phyloP scores from a whole-genome alignment of 345 rosid species.

The Conringia planisiliqua region DNA sequence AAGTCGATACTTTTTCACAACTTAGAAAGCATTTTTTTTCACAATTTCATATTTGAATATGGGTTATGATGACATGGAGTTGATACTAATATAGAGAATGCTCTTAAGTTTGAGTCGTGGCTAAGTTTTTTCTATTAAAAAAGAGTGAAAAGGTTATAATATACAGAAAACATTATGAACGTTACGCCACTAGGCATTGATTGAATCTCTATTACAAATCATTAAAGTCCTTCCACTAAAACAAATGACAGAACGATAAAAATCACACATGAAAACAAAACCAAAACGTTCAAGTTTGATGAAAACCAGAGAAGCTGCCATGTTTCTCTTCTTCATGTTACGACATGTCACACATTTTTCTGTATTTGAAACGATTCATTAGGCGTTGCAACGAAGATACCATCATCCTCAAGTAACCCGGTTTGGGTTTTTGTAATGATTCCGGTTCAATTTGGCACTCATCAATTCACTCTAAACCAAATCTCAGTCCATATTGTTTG shows the following conservation, averaged over 20 bases:
- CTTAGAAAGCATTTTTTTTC: not conserved
- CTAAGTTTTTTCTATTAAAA: not conserved
- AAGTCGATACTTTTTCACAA: not conserved
- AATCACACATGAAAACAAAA: not conserved
- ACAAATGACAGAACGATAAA: not conserved
- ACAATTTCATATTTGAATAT: not conserved
- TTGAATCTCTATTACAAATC: not conserved
- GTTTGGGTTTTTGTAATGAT: not conserved
- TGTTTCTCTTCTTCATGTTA: not conserved
- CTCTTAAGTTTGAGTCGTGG: not conserved
- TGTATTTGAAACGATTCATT: not conserved
- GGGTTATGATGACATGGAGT: not conserved
- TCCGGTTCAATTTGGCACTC: not conserved
- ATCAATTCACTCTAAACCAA: not conserved
- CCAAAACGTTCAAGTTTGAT: not conserved
- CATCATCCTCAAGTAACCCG: not conserved
- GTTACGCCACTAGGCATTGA: not conserved
- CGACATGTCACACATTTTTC: not conserved
- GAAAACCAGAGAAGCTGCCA: not conserved
- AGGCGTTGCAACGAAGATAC: not conserved
- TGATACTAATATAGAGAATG: not conserved
- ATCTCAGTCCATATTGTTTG: not conserved
- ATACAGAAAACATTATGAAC: not conserved
- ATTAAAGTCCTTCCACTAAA: not conserved
- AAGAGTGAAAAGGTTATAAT: not conserved